Evolutionary conservation across 108 stramenopile genomes (phyloP).

Genomic region (Skeletonema menzelii): DNA sequence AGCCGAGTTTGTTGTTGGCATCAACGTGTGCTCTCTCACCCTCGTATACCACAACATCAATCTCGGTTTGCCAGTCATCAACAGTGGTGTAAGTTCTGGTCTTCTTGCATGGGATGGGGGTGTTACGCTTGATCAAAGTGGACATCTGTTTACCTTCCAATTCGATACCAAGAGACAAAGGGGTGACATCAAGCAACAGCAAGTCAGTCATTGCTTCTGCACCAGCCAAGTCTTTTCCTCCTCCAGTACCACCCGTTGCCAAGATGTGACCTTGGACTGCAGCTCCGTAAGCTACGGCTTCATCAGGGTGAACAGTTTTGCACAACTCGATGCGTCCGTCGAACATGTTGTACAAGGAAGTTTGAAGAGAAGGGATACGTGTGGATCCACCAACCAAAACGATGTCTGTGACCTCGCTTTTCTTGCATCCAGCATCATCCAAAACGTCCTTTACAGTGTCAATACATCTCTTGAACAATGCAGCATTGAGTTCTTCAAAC

Average conservation of each 20-base stretch:
- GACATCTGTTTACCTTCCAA: constrained; percentile 70
- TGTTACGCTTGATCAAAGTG: constrained; percentile 74
- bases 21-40: constrained; percentile 80
- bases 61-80: constrained; percentile 79
- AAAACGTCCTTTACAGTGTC: constrained; percentile 78
- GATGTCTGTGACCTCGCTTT: constrained; percentile 66
- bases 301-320: constrained; percentile 76
- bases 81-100: constrained; percentile 72
- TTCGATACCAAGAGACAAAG: constrained; percentile 87
- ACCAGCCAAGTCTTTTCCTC: constrained; percentile 59
- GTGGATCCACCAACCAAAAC: constrained; percentile 80
- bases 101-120: constrained; percentile 74
- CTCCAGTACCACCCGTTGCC: constrained; percentile 57
- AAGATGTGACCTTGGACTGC: constrained; percentile 79
- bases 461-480: constrained; percentile 67
- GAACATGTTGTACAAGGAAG: constrained; percentile 63
- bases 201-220: constrained; percentile 64
- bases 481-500: constrained; percentile 58
- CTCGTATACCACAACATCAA: constrained; percentile 87
- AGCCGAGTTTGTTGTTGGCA: constrained; percentile 87
- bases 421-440: constrained; percentile 63
- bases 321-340: constrained; percentile 64
- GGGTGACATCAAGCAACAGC: constrained; percentile 88
- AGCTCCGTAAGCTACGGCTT: constrained; percentile 76
- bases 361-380: constrained; percentile 64